phyloP scores from a whole-genome alignment of 1,139 yeast species.

The Lodderomyces parapsilosis region DNA sequence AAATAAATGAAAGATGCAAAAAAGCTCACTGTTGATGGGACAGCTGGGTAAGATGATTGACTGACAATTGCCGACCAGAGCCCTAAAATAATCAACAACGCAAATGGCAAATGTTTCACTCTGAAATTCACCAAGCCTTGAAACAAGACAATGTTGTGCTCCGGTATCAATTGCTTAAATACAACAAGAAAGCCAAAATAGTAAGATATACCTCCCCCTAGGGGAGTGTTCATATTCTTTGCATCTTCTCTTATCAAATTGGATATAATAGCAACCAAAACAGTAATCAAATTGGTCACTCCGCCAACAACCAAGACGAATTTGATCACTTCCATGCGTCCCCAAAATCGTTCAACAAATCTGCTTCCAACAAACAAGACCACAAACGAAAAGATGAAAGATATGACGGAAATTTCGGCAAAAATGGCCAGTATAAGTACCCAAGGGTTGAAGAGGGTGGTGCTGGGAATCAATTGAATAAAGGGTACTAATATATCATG shows the following conservation, averaged over 20 bases:
- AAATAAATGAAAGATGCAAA: conserved; percentile 70
- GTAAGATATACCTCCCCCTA: conserved; percentile 74
- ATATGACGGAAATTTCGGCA: conserved; percentile 60
- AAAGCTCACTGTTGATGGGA: conserved; percentile 72
- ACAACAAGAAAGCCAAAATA: conserved; percentile 80
- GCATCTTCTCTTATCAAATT: conserved; percentile 39
- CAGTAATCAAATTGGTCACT: conserved; percentile 57
- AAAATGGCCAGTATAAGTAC: conserved; percentile 70
- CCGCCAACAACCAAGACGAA: conserved; percentile 60
- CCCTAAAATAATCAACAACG: conserved; percentile 46
- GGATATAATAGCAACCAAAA: conserved; percentile 36
- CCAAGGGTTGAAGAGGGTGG: conserved; percentile 69
- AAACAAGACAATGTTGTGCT: conserved; percentile 72
- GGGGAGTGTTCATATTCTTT: conserved; percentile 42
- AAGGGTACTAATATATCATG: conserved; percentile 54
- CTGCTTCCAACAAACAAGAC: conserved; percentile 53
- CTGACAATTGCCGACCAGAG: conserved; percentile 42
- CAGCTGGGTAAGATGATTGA: conserved; percentile 49
- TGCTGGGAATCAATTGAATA: conserved; percentile 68
- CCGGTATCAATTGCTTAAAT: conserved; percentile 85
- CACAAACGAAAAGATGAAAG: conserved; percentile 47
- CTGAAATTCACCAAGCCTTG: conserved; percentile 64
- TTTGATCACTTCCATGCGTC: conserved; percentile 56
- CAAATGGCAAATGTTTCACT: conserved; percentile 72
- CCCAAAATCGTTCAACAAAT: conserved; percentile 57